Evolutionary conservation across 352 stramenopile species (phyloP), one percentile per base, ranked within the genome.

Genomic region (Phytophthora boehmeriae): DNA sequence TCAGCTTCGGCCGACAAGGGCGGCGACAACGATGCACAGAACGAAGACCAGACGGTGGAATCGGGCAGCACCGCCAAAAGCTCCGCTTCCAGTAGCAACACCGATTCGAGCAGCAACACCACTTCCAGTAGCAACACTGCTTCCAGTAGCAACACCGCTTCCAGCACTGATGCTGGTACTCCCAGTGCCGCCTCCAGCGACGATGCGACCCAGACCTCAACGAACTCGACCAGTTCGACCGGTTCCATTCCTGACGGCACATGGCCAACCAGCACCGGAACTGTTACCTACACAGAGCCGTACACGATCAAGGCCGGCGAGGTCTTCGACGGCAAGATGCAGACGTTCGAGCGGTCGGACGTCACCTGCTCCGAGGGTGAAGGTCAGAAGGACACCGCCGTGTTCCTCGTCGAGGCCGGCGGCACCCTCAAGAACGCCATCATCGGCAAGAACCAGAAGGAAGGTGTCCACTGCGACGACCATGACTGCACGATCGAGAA

Each of bases 301-400:
- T 60, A 71, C 34, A 62, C 60, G 28, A 66, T 80, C 23, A 62
- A 71, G 20, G 71, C 71, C 11, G 73, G 68, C 1, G 63, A 64
- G 16, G 50, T 61, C 39, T 82, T 52, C 20, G 53, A 60, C 14
- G 53, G 53, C 19, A 52, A 60, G 43, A 61, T 61, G 53, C 53
- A 61, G 65, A 88, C 71, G 5, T 86, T 82, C 63, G 70, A 88
- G 4, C 75, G 68, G 5, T 75, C 68, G 20, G 55, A 80, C 44
- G 68, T 78, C 38, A 60, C 44, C 36, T 83, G 74, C 38, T 19
- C 34, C 14, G 34, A 41, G 16, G 34, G 34, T 49, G 35, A 71
- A 6, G 70, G 63, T 5, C 62, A 76, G 27, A 65, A 28, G 28
- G 66, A 75, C 35, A 66, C 53, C 10, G 56, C 62, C 14, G 53